A percentile compares a stretch with the other conserved stretches of the same genome.
Conservation (phyloP, 2,329 filamentous ascomycete genomes). For the Monosporascus sp. region DNA sequence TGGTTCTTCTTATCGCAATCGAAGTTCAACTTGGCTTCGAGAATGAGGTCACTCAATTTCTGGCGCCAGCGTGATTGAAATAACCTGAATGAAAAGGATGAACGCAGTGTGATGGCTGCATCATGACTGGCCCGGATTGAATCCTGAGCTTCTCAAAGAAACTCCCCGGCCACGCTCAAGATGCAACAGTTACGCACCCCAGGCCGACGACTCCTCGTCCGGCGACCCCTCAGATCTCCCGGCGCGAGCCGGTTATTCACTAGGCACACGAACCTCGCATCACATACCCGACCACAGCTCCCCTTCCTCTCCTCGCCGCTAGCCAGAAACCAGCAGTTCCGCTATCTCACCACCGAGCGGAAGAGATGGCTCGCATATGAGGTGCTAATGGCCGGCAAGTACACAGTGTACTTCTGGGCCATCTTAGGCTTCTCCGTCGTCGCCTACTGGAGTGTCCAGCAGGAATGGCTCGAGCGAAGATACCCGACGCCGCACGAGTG, state of each 20-base stretch:
- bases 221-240: neutral
- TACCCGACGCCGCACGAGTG: constrained; percentile 83
- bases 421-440: constrained; percentile 55
- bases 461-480: constrained; percentile 68
- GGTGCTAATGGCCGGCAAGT: constrained; percentile 63
- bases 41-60: too few relatives aligned
- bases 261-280: constrained; percentile 43
- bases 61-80: too few relatives aligned
- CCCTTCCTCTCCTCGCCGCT: constrained; percentile 46
- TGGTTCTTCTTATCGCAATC: neutral
- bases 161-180: neutral
- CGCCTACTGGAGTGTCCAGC: constrained; percentile 60
- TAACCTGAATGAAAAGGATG: neutral
- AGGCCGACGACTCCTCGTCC: neutral
- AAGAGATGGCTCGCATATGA: constrained; percentile 67
- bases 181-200: neutral
- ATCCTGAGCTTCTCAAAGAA: neutral
- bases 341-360: constrained; percentile 75
- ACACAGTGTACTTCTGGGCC: constrained; percentile 60
- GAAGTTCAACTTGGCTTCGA: too few relatives aligned
- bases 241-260: constrained; percentile 45
- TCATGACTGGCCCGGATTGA: neutral
- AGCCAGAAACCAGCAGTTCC: constrained; percentile 47
- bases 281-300: constrained; percentile 37
- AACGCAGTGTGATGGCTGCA: neutral